Base-by-base conservation (phyloP, 1,139 yeast species). In the Pichia kudriavzevii region DNA sequence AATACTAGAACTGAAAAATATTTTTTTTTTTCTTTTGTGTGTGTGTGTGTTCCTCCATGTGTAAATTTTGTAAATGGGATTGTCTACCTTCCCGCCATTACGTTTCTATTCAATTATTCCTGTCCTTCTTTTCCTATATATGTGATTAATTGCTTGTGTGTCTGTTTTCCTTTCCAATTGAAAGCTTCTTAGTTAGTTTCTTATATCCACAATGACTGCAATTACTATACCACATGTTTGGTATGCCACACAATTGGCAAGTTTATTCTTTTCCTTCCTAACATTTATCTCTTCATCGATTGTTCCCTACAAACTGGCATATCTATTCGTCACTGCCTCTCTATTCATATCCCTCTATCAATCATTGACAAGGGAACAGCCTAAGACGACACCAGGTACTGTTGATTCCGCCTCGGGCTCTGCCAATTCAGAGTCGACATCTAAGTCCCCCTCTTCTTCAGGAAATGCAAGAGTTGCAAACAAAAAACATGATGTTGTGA, bases 341-440 rank as follows among this genome's bases (percentile, higher is more conserved):
- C 87, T 84, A 57, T 87, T 85, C 20, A 74, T 88, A 44, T 81
- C 85, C 40, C 60, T 82, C 21, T 77, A 67, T 58, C 91, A 85
- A 51, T 58, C 48, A 11, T 42, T 44, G 33, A 30, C 21, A 13
- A 28, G 36, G 8, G 29, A 17, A 2, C 30, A 32, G 11, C 16
- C n/a, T 5, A 28, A 32, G 18, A 18, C 19, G 7, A 8, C 30
- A 7, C n/a, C n/a, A n/a, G n/a, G n/a, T n/a, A n/a, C n/a, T n/a
- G n/a, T n/a, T n/a, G n/a, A n/a, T n/a, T n/a, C n/a, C n/a, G 10
- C 26, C 5, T 13, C 30, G 11, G 25, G 10, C 5, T 14, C 24
- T 14, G 11, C 31, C 6, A 15, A 10, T 12, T 16, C 19, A 16
- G 13, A 20, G 1, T 15, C 39, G 11, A 16, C n/a, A 3, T 12